These are phyloP conservation scores for Pezicula radicicola DNA, from an alignment of 2,329 filamentous ascomycete species.

Conservation along the genomic window DNA sequence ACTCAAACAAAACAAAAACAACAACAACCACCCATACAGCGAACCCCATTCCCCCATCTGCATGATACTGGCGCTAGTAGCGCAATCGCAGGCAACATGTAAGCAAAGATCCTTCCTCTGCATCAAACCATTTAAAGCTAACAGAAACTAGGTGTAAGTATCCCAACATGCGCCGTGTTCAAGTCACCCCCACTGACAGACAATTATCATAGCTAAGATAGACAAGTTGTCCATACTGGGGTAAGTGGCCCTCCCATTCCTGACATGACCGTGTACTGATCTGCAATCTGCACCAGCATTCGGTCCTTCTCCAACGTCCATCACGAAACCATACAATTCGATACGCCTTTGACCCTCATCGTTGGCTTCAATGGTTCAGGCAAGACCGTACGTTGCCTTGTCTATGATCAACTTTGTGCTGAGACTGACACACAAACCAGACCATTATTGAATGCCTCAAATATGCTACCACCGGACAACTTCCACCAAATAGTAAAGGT, in stretches of 20 bases:
- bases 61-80: neutral
- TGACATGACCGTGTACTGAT: neutral
- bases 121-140: neutral
- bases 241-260: slow-evolving; percentile 31
- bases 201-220: slow-evolving; percentile 65
- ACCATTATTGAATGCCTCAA: slow-evolving; percentile 99
- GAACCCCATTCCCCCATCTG: neutral
- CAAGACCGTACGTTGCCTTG: slow-evolving; percentile 64
- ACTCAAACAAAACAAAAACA: neutral
- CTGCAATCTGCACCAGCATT: slow-evolving; percentile 42
- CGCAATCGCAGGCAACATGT: neutral
- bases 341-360: slow-evolving; percentile 89
- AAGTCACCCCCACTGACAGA: neutral
- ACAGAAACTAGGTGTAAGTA: neutral
- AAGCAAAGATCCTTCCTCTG: neutral
- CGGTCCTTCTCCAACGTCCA: slow-evolving; percentile 81
- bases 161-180: neutral
- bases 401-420: neutral
- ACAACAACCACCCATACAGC: neutral
- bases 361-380: slow-evolving; percentile 97
- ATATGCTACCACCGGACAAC: slow-evolving; percentile 92
- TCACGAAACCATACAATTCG: slow-evolving; percentile 80
- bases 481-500: slow-evolving; percentile 86
- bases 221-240: slow-evolving; percentile 86
- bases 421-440: slow-evolving; percentile 24